These are phyloP conservation scores for Aspergillus quadrilineatus DNA, from an alignment of 2,329 filamentous ascomycete species.

Conservation along the genomic window DNA sequence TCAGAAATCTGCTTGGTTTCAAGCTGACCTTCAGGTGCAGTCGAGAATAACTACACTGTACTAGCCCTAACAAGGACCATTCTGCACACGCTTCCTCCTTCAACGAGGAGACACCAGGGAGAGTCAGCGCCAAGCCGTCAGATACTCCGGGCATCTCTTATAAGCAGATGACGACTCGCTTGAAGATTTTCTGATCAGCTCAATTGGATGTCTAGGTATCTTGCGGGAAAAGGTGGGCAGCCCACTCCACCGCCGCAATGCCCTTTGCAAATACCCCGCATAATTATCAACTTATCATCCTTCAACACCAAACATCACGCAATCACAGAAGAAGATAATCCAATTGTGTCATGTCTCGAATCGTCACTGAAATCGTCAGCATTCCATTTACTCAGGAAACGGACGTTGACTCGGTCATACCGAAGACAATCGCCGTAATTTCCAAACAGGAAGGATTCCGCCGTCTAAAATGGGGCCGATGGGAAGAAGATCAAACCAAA, in stretches of 20 bases:
- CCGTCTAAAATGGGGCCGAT: slow-evolving; percentile 5
- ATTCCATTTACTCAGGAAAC: not conserved
- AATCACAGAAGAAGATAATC: not conserved
- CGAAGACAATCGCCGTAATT: not conserved
- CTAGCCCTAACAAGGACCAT: slow-evolving; percentile 1
- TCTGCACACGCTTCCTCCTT: not conserved
- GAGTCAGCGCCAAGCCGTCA: too few species aligned
- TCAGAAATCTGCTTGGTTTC: too few species aligned
- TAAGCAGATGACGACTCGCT: too few species aligned
- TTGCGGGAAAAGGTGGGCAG: not conserved
- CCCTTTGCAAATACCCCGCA: not conserved
- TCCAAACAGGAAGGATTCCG: not conserved
- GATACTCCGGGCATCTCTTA: too few species aligned
- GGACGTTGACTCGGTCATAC: not conserved
- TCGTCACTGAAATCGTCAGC: slow-evolving; percentile 3
- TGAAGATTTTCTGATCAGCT: too few species aligned
- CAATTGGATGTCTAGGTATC: too few species aligned
- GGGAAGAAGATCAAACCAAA: slow-evolving; percentile 5
- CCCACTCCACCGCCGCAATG: not conserved
- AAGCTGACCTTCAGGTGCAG: not conserved
- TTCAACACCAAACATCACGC: not conserved
- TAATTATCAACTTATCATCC: not conserved
- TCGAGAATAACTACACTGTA: not conserved
- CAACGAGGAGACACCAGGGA: too few species aligned
- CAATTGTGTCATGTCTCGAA: not conserved